phyloP scores from a whole-genome alignment of 371 early-diverging fungal species.

The Rhizopus stolonifer region DNA sequence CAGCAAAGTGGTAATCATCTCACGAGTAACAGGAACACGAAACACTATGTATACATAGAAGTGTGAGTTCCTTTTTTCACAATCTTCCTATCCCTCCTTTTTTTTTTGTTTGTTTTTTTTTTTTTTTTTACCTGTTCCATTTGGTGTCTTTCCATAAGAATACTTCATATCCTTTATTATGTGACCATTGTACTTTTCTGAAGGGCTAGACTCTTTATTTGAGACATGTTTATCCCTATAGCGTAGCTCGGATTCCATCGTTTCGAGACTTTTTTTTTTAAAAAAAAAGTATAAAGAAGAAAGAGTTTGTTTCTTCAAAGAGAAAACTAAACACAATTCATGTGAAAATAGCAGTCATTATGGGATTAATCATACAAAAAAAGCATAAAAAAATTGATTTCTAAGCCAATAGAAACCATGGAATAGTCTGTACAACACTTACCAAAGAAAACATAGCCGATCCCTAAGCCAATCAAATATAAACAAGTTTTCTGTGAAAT shows the following conservation, averaged over 20 bases:
- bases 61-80: not conserved
- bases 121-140: constrained; percentile 49
- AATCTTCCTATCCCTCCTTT: too few relatives aligned
- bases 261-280: constrained; percentile 9
- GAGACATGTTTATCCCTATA: constrained; percentile 19
- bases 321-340: constrained; percentile 4
- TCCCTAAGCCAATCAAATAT: constrained; percentile 20
- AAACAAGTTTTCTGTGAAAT: constrained; percentile 24
- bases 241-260: constrained; percentile 30
- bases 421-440: constrained; percentile 7
- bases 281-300: constrained; percentile 6
- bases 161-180: constrained; percentile 34
- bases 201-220: constrained; percentile 11
- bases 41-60: constrained; percentile 45
- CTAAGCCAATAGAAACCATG: not conserved
- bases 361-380: not conserved
- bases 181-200: constrained; percentile 23
- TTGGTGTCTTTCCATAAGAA: constrained; percentile 61
- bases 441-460: not conserved
- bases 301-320: constrained; percentile 1
- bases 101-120: not conserved
- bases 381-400: constrained; percentile 3
- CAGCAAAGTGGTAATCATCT: constrained; percentile 74
- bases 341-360: constrained; percentile 31
- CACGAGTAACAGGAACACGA: constrained; percentile 72